Percentiles rank a stretch among this genome's conserved stretches.
Evolutionary conservation across 2,329 filamentous ascomycete species (phyloP).

Genomic region (Talaromyces sp.): DNA sequence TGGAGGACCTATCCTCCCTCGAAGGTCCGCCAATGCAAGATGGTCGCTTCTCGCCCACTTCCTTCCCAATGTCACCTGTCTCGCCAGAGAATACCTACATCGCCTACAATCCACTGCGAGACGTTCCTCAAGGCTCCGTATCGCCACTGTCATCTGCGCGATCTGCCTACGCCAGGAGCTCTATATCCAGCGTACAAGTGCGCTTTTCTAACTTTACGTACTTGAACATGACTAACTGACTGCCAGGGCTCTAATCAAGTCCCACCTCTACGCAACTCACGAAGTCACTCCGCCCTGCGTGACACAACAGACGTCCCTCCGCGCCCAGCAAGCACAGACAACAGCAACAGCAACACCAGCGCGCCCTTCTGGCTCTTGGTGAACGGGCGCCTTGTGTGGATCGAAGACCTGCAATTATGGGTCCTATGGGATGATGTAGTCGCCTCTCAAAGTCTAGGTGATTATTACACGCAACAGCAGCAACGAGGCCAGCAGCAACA

Average conservation of each 20-base stretch:
- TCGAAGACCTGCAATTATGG: constrained; percentile 31
- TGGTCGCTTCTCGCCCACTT: constrained; percentile 19
- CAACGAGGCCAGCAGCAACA: not conserved
- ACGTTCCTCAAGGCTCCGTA: not conserved
- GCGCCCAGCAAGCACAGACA: constrained; percentile 12
- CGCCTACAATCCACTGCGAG: constrained; percentile 8
- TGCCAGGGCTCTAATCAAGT: not conserved
- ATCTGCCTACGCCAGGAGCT: not conserved
- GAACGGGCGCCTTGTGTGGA: constrained; percentile 28
- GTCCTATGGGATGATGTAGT: constrained; percentile 17
- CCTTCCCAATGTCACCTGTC: constrained; percentile 7
- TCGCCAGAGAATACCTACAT: constrained; percentile 1
- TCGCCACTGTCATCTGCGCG: constrained; percentile 6
- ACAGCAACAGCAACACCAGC: not conserved
- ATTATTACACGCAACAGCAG: not conserved
- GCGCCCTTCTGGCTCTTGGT: constrained; percentile 9
- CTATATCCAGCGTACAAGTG: constrained; percentile 6
- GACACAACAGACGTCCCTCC: constrained; percentile 11
- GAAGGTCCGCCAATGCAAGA: constrained; percentile 34
- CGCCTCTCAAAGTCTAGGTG: constrained; percentile 9
- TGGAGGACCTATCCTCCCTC: constrained; percentile 36
- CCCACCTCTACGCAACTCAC: constrained; percentile 5
- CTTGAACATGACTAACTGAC: not conserved
- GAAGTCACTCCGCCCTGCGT: constrained; percentile 11
- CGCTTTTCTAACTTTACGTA: not conserved